Percentiles rank a stretch among this genome's conserved stretches.
Evolutionary conservation across 1,284 basidiomycete genomes (phyloP).

Genomic region (Puccinia triticina): DNA sequence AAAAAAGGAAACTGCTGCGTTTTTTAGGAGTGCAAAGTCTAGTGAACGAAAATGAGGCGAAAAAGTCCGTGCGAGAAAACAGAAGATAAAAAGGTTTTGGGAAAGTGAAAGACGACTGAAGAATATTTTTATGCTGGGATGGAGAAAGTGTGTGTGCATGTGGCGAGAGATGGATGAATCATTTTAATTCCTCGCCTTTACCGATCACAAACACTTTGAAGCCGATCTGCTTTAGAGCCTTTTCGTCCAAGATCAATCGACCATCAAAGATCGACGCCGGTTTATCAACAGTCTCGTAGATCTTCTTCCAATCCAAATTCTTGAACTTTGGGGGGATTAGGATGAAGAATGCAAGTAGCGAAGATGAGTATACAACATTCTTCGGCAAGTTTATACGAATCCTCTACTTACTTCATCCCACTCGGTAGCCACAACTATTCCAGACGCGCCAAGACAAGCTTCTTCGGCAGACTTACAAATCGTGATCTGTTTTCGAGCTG

Average conservation of each 20-base stretch:
- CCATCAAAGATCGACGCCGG: slow-evolving; percentile 80
- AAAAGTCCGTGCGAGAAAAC: background rate
- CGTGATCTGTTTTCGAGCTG: slow-evolving; percentile 83
- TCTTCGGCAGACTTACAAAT: slow-evolving; percentile 77
- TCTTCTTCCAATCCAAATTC: slow-evolving; percentile 81
- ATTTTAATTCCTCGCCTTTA: slow-evolving; percentile 54
- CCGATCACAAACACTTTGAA: slow-evolving; percentile 74
- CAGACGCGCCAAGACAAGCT: slow-evolving; percentile 86
- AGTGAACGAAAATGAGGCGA: background rate
- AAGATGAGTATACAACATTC: background rate
- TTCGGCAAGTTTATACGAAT: too few relatives aligned
- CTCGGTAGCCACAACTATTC: slow-evolving; percentile 73
- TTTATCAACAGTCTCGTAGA: slow-evolving; percentile 90
- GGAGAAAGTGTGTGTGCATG: background rate
- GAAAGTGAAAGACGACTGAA: background rate
- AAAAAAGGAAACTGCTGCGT: too few relatives aligned
- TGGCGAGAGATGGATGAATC: too few relatives aligned
- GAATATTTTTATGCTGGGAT: background rate
- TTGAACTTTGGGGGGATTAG: slow-evolving; percentile 71
- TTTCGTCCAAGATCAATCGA: slow-evolving; percentile 78
- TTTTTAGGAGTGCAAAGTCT: too few relatives aligned
- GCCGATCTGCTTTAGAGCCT: slow-evolving; percentile 79
- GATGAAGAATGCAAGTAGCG: too few relatives aligned
- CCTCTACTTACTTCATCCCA: slow-evolving; percentile 47
- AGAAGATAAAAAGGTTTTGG: background rate